Conservation (phyloP, 176 grass and related monocot species). For the Hsuehochloa calcarea region DNA sequence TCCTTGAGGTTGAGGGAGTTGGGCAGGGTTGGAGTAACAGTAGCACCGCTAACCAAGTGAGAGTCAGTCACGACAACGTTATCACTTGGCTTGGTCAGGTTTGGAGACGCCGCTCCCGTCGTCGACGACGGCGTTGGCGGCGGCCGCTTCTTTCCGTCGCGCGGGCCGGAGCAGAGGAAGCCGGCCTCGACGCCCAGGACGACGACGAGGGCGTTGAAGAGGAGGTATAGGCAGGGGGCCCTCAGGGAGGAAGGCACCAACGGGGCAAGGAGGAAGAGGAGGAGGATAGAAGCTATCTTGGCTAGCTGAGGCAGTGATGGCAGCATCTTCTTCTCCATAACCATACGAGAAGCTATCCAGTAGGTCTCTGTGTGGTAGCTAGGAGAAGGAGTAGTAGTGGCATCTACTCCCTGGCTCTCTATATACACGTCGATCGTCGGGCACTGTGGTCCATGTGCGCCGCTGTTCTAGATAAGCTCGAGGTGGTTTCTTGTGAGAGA, state of each 20-base stretch:
- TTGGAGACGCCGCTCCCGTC: neutral
- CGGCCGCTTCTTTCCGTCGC: conserved; percentile 38
- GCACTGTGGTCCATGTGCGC: neutral
- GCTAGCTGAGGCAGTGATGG: conserved; percentile 44
- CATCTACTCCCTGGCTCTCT: neutral
- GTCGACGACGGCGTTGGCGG: neutral
- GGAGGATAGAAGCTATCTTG: conserved; percentile 37
- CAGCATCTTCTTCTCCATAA: conserved; percentile 30
- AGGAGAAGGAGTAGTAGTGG: conserved; percentile 7
- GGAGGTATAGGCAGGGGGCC: conserved; percentile 62
- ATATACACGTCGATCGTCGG: conserved; percentile 15
- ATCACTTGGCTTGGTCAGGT: neutral
- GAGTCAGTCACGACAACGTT: neutral
- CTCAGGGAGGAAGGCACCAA: conserved; percentile 53
- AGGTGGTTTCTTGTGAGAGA: neutral
- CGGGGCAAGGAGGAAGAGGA: conserved; percentile 44
- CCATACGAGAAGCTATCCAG: neutral
- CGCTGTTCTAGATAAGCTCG: conserved; percentile 38
- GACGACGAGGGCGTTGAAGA: conserved; percentile 69
- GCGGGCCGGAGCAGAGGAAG: conserved; percentile 38
- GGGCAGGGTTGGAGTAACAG: neutral
- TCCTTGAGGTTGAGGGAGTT: neutral
- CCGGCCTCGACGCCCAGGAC: conserved; percentile 55
- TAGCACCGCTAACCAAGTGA: neutral
- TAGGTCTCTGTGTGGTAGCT: neutral